Percentiles rank a stretch among this genome's conserved stretches.
Evolutionary conservation across 140 eudicot species (phyloP).

Genomic region (Anethum foeniculum): DNA sequence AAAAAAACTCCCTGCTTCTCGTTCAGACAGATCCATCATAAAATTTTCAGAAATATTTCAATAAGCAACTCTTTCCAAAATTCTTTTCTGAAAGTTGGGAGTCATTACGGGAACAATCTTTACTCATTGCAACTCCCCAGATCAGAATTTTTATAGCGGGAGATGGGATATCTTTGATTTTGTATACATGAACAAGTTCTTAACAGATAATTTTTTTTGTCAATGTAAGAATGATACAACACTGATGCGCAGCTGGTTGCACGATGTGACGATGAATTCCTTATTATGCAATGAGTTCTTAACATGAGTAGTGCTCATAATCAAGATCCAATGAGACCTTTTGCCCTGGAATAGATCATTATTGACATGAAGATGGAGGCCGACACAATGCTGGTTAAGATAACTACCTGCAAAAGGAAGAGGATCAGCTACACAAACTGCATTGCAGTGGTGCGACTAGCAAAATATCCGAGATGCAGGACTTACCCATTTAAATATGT

Average conservation of each 20-base stretch:
- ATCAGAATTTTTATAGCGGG: background rate
- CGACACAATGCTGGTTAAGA: slow-evolving; percentile 29
- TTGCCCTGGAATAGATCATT: slow-evolving; percentile 57
- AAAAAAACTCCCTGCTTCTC: too few species aligned
- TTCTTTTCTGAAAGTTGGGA: too few species aligned
- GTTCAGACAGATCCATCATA: too few species aligned
- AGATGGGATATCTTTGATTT: background rate
- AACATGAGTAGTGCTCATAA: background rate
- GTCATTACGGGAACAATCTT: too few species aligned
- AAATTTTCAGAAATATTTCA: too few species aligned
- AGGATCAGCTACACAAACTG: background rate
- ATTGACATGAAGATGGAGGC: slow-evolving; percentile 39
- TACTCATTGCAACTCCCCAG: too few species aligned
- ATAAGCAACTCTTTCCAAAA: too few species aligned
- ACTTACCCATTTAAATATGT: slow-evolving; percentile 91
- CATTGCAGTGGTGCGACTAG: background rate
- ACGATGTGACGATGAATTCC: background rate
- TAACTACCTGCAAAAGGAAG: slow-evolving; percentile 48
- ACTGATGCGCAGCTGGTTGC: background rate
- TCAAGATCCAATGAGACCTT: slow-evolving; percentile 64
- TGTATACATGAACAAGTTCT: background rate
- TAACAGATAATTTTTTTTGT: too few species aligned
- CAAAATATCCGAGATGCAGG: background rate
- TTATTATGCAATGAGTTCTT: background rate
- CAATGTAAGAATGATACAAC: background rate